Conservation (phyloP, 768 basidiomycete genomes). For the Phallus indusiatus region DNA sequence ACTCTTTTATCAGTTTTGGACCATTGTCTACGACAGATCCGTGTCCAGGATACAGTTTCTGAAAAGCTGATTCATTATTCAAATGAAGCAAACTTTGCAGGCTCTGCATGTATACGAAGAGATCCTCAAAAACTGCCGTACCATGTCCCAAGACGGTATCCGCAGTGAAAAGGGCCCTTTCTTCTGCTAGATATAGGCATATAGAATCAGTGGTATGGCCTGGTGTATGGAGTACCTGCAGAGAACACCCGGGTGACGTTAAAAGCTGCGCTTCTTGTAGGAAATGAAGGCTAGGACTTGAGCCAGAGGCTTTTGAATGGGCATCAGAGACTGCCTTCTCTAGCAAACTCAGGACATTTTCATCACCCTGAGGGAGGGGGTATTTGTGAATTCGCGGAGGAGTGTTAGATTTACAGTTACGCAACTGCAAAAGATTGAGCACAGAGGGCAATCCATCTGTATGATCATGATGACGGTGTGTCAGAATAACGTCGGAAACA, state of each 20-base stretch:
- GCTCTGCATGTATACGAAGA: slow-evolving; percentile 57
- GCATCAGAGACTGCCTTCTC: slow-evolving; percentile 34
- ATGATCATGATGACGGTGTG: slow-evolving; percentile 89
- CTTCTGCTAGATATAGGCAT: slow-evolving; percentile 56
- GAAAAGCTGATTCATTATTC: slow-evolving; percentile 22
- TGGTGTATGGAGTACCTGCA: slow-evolving; percentile 74
- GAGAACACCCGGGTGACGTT: slow-evolving; percentile 20
- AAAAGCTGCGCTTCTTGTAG: slow-evolving; percentile 48
- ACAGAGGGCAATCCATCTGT: slow-evolving; percentile 66
- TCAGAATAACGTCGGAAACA: slow-evolving; percentile 83
- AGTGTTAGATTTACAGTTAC: slow-evolving; percentile 38
- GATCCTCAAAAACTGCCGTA: slow-evolving; percentile 81
- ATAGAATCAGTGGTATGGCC: slow-evolving; percentile 89
- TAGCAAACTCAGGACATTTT: slow-evolving; percentile 31
- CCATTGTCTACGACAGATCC: slow-evolving; percentile 70
- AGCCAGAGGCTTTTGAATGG: slow-evolving; percentile 26
- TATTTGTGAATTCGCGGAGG: slow-evolving; percentile 74
- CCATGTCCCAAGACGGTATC: slow-evolving; percentile 90
- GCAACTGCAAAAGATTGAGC: slow-evolving; percentile 59
- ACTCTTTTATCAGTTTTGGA: slow-evolving; percentile 48
- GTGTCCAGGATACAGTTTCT: slow-evolving; percentile 77
- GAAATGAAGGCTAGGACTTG: slow-evolving; percentile 44
- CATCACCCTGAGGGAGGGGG: slow-evolving; percentile 31
- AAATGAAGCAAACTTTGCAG: slow-evolving; percentile 45
- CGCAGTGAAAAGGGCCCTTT: slow-evolving; percentile 75